Percentiles rank a stretch among this genome's conserved stretches.
Conservation (phyloP, 1,139 yeast genomes). For the Yamadazyma diddensiae region DNA sequence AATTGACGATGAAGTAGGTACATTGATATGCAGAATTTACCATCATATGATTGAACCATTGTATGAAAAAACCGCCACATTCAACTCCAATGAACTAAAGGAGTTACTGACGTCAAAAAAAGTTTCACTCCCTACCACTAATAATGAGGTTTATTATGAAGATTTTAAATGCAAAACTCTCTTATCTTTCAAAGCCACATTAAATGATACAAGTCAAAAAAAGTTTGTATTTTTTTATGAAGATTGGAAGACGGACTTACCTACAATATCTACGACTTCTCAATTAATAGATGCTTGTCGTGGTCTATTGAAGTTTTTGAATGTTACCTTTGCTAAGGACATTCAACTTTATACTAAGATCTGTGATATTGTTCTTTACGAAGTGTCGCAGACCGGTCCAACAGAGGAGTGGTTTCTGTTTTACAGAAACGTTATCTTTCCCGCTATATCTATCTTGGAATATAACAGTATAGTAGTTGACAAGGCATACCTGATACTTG, state of each 20-base stretch:
- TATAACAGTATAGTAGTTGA: constrained; percentile 64
- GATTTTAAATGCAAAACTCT: constrained; percentile 19
- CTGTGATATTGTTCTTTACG: constrained; percentile 54
- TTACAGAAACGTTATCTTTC: constrained; percentile 65
- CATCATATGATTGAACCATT: constrained; percentile 52
- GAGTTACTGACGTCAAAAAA: constrained; percentile 22
- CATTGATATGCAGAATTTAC: constrained; percentile 50
- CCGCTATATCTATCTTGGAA: constrained; percentile 58
- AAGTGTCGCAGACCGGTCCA: constrained; percentile 25
- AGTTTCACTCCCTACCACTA: constrained; percentile 29
- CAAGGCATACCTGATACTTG: constrained; percentile 56
- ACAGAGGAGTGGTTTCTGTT: constrained; percentile 57
- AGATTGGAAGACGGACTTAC: constrained; percentile 47
- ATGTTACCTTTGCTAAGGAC: constrained; percentile 54
- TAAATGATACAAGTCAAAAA: constrained; percentile 27
- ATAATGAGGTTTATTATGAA: constrained; percentile 30
- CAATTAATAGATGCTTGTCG: constrained; percentile 48
- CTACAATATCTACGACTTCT: constrained; percentile 33
- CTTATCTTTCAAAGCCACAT: constrained; percentile 32
- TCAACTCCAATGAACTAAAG: constrained; percentile 19
- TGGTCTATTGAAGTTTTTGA: constrained; percentile 52
- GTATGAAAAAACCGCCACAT: constrained; percentile 23
- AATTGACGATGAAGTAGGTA: constrained; percentile 51
- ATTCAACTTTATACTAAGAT: constrained; percentile 53
- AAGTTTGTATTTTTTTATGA: constrained; percentile 47